Evolutionary conservation across 169 alveolate genomes (phyloP).

Genomic region (Nephromyces sp.): DNA sequence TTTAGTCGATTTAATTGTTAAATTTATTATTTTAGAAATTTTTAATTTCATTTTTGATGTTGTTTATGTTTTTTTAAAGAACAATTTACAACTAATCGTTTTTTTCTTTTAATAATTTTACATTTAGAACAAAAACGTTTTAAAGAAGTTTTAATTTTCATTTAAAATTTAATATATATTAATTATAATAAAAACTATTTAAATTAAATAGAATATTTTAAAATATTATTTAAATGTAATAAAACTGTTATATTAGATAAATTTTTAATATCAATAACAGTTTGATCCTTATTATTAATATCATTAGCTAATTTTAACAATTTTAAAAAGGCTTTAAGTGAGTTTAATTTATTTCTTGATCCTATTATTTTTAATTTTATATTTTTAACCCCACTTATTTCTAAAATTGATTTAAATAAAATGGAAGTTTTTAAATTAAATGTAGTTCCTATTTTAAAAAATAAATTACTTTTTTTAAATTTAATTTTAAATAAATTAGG

Average conservation of each 20-base stretch:
- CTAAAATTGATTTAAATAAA: not conserved
- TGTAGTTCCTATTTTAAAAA: not conserved
- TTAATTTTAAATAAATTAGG: not conserved
- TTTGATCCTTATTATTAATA: not conserved
- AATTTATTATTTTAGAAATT: not conserved
- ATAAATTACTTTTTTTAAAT: not conserved
- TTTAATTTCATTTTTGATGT: slow-evolving; percentile 6
- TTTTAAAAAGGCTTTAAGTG: not conserved
- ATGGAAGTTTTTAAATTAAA: not conserved
- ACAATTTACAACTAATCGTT: slow-evolving; percentile 1
- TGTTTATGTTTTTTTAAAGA: slow-evolving; percentile 1
- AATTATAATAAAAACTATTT: not conserved
- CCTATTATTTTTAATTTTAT: not conserved
- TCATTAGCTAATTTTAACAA: not conserved
- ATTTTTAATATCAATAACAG: not conserved
- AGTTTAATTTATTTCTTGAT: not conserved
- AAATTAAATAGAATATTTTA: not conserved
- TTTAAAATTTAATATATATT: not conserved
- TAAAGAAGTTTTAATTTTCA: slow-evolving; percentile 5
- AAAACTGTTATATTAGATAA: not conserved
- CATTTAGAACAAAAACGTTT: slow-evolving; percentile 13
- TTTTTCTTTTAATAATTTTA: not conserved
- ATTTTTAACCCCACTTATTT: slow-evolving; percentile 1
- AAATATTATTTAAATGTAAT: not conserved
- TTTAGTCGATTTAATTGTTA: slow-evolving; percentile 1